These are phyloP conservation scores for Sporisorium scitamineum DNA, from an alignment of 1,284 basidiomycete species.

Conservation along the genomic window DNA sequence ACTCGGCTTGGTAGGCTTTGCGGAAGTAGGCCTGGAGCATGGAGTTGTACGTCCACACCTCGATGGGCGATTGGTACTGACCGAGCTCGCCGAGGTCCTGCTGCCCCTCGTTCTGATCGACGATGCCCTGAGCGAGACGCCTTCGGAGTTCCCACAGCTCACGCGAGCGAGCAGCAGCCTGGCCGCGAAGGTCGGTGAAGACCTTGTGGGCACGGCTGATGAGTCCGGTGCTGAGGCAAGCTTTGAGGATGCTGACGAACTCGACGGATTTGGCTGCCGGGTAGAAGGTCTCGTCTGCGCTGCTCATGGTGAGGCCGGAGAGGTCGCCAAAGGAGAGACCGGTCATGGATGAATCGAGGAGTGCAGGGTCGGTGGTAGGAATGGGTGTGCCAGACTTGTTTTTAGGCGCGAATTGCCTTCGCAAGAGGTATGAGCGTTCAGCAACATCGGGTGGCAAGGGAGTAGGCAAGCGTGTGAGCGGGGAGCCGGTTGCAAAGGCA, in stretches of 20 bases:
- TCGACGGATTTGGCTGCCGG: conserved; percentile 57
- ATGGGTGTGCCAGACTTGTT: conserved; percentile 15
- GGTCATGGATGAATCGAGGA: conserved; percentile 17
- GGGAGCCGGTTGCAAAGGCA: conserved; percentile 36
- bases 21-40: conserved; percentile 62
- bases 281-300: conserved; percentile 56
- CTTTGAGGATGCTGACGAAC: conserved; percentile 60
- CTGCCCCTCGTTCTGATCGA: conserved; percentile 37
- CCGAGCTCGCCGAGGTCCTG: conserved; percentile 32
- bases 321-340: conserved; percentile 45
- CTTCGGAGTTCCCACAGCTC: conserved; percentile 45
- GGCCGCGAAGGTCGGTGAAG: conserved; percentile 57
- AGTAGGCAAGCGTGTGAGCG: conserved; percentile 46
- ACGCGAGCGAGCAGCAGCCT: conserved; percentile 39
- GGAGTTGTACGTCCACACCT: conserved; percentile 61
- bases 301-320: conserved; percentile 48
- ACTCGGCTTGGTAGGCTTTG: conserved; percentile 55
- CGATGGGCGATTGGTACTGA: conserved; percentile 42
- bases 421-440: conserved; percentile 31
- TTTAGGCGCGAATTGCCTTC: conserved; percentile 29
- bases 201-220: conserved; percentile 62
- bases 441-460: conserved; percentile 48
- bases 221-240: conserved; percentile 63
- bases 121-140: conserved; percentile 41
- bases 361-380: conserved; percentile 1